Evolutionary conservation across 2,329 filamentous ascomycete genomes (phyloP).

Genomic region (Penicillium sp.): DNA sequence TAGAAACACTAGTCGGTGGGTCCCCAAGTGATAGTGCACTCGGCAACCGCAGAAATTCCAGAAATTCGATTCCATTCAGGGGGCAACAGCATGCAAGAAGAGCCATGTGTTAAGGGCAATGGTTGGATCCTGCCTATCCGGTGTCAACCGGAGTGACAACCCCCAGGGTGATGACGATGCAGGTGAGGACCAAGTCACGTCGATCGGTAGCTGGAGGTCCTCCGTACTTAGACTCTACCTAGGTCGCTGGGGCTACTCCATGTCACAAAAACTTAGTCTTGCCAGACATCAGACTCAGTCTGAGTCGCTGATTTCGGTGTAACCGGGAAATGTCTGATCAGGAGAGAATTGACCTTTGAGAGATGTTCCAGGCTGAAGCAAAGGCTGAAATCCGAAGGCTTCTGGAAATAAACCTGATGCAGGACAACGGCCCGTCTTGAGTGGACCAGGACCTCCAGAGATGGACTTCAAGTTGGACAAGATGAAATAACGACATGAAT

Average conservation of each 20-base stretch:
- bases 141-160: too few species aligned
- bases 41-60: slow-evolving; percentile 12
- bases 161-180: too few species aligned
- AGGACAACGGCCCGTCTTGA: slow-evolving; percentile 8
- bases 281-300: slow-evolving; percentile 1
- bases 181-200: background rate
- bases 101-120: background rate
- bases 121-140: too few species aligned
- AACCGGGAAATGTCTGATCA: slow-evolving; percentile 8
- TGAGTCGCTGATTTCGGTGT: slow-evolving; percentile 2
- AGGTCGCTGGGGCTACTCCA: too few species aligned
- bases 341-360: too few species aligned
- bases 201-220: too few species aligned
- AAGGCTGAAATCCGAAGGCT: background rate
- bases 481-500: too few species aligned
- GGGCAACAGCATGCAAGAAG: slow-evolving; percentile 1
- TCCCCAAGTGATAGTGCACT: slow-evolving; percentile 11
- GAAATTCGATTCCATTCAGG: slow-evolving; percentile 20
- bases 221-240: too few species aligned
- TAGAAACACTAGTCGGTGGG: slow-evolving; percentile 29
- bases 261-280: too few species aligned
- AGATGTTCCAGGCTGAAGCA: slow-evolving; percentile 13
- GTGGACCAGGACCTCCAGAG: background rate
- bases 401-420: slow-evolving; percentile 2
- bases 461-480: too few species aligned